Evolutionary conservation across 176 grass and related monocot genomes (phyloP).

Genomic region (Eleusine coracana): DNA sequence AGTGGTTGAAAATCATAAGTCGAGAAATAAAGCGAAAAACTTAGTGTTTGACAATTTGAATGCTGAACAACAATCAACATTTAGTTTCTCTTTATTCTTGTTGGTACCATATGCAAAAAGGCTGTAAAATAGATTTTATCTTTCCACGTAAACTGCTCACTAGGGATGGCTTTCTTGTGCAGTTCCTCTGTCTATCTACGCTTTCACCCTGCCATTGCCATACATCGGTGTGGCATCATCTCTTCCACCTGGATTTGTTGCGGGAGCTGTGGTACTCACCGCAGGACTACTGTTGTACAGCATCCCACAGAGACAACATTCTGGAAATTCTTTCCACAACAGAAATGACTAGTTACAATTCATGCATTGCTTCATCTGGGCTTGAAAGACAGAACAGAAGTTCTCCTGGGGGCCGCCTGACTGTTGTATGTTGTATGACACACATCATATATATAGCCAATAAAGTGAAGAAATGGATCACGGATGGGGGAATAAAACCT

Average conservation of each 20-base stretch:
- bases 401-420: slow-evolving; percentile 48
- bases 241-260: slow-evolving; percentile 79
- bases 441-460: slow-evolving; percentile 32
- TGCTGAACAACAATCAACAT: too few species aligned
- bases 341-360: slow-evolving; percentile 30
- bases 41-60: too few species aligned
- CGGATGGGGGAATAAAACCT: slow-evolving; percentile 35
- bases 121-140: background rate
- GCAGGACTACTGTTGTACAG: slow-evolving; percentile 76
- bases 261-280: slow-evolving; percentile 67
- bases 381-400: slow-evolving; percentile 55
- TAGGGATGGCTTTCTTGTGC: slow-evolving; percentile 45
- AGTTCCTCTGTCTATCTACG: slow-evolving; percentile 97
- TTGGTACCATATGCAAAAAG: too few species aligned
- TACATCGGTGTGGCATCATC: slow-evolving; percentile 83
- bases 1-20: too few species aligned
- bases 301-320: slow-evolving; percentile 49
- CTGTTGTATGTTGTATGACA: slow-evolving; percentile 30
- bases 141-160: background rate
- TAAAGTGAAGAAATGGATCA: slow-evolving; percentile 27
- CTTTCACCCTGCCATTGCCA: slow-evolving; percentile 91
- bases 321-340: slow-evolving; percentile 34
- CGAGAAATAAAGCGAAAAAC: too few species aligned
- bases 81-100: too few species aligned
- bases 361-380: background rate